Percentiles rank a stretch among this genome's conserved stretches.
Conservation (phyloP, 352 stramenopile species). For the Pythium coloratum region DNA sequence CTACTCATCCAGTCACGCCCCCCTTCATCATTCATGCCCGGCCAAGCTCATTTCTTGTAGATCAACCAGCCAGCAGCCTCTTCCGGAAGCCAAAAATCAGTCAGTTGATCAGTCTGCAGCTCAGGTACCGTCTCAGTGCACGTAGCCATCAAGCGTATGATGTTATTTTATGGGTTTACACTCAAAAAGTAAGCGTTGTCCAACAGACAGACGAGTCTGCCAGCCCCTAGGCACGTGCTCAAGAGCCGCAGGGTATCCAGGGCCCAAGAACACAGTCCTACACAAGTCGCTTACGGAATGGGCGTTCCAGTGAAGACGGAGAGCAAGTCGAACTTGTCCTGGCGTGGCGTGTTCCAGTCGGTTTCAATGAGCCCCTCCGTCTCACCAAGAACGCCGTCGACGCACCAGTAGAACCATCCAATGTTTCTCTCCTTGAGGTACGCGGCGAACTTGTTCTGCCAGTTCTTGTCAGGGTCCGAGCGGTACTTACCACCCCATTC, state of each 20-base stretch:
- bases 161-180: neutral
- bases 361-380: constrained; percentile 54
- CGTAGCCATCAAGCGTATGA: neutral
- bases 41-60: neutral
- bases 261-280: neutral
- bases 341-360: constrained; percentile 56
- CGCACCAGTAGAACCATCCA: constrained; percentile 58
- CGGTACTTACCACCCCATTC: constrained; percentile 58
- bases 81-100: neutral
- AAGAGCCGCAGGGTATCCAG: neutral
- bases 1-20: neutral
- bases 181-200: neutral
- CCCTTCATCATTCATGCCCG: neutral
- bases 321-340: constrained; percentile 47
- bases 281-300: constrained; percentile 13
- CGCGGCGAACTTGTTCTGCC: constrained; percentile 47
- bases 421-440: constrained; percentile 38
- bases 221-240: too few species aligned
- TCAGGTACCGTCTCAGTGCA: neutral
- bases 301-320: constrained; percentile 40
- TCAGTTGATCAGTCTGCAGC: neutral
- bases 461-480: constrained; percentile 36
- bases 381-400: constrained; percentile 67
- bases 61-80: neutral
- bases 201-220: neutral